Conservation (phyloP, 257 asterid genomes). For the Solanum infundibuliforme region DNA sequence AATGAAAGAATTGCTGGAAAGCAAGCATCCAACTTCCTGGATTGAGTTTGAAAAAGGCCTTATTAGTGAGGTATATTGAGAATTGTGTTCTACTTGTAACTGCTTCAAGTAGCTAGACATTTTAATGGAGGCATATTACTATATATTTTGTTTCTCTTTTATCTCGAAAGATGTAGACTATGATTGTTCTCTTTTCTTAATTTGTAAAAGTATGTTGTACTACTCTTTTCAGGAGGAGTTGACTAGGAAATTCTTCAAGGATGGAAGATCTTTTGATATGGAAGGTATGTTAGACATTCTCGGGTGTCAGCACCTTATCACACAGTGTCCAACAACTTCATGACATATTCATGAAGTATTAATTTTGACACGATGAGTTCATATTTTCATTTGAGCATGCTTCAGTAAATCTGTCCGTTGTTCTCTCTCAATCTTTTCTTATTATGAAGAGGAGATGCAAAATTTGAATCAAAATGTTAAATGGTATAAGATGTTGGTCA, state of each 20-base stretch:
- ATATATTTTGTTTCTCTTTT: not conserved
- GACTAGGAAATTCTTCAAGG: slow-evolving; percentile 62
- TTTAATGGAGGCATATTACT: not conserved
- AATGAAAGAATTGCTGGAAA: slow-evolving; percentile 73
- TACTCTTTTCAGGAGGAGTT: slow-evolving; percentile 50
- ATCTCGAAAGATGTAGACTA: not conserved
- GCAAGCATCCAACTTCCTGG: slow-evolving; percentile 97
- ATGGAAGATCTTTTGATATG: slow-evolving; percentile 69
- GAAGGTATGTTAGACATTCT: slow-evolving; percentile 39
- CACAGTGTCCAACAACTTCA: not conserved
- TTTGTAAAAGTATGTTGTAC: not conserved
- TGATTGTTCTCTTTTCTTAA: not conserved
- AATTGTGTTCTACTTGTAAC: not conserved
- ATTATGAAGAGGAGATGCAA: not conserved
- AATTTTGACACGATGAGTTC: not conserved
- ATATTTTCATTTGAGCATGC: not conserved
- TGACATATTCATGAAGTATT: not conserved
- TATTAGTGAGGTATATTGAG: slow-evolving; percentile 56
- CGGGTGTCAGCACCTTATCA: not conserved
- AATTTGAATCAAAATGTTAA: not conserved
- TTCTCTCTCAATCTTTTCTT: not conserved
- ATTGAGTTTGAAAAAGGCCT: slow-evolving; percentile 84
- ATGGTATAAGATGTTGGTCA: not conserved
- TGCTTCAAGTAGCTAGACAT: not conserved
- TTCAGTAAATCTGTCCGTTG: not conserved